Evolutionary conservation across 164 flowering plant genomes (phyloP).

Genomic region (Magnolia kwangsiensis): DNA sequence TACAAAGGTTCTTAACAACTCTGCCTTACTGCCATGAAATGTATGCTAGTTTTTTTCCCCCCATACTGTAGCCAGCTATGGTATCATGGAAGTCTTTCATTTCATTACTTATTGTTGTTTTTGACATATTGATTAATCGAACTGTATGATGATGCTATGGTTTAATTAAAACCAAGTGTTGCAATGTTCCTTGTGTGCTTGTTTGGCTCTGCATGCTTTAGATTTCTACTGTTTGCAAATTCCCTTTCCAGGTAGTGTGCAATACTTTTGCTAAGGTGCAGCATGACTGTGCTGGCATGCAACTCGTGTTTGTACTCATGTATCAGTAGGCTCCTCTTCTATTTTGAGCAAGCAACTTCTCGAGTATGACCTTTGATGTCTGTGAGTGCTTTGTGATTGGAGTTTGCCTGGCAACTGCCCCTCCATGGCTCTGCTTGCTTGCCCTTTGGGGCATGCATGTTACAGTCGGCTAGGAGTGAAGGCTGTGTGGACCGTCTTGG

Average conservation of each 20-base stretch:
- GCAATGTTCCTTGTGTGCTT: too few species aligned
- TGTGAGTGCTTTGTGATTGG: not conserved
- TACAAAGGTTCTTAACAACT: conserved; percentile 57
- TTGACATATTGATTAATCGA: not conserved
- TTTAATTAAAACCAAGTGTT: too few species aligned
- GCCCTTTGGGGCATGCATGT: too few species aligned
- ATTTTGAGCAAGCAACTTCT: too few species aligned
- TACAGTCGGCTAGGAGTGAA: too few species aligned
- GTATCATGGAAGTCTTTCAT: not conserved
- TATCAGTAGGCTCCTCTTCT: too few species aligned
- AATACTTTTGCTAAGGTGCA: not conserved
- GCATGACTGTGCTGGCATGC: not conserved
- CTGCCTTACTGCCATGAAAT: not conserved
- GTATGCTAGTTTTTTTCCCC: not conserved
- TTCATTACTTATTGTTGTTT: not conserved
- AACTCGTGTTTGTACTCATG: too few species aligned
- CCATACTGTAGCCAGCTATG: not conserved
- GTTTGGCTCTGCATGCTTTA: too few species aligned
- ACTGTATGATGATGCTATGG: too few species aligned
- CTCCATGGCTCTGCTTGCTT: too few species aligned
- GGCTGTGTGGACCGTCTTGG: too few species aligned
- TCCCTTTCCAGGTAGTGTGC: not conserved
- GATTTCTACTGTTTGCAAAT: not conserved
- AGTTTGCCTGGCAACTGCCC: not conserved
- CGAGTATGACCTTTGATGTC: not conserved